phyloP scores from a whole-genome alignment of 2,329 filamentous ascomycete genomes.

The Tolypocladium sp. region DNA sequence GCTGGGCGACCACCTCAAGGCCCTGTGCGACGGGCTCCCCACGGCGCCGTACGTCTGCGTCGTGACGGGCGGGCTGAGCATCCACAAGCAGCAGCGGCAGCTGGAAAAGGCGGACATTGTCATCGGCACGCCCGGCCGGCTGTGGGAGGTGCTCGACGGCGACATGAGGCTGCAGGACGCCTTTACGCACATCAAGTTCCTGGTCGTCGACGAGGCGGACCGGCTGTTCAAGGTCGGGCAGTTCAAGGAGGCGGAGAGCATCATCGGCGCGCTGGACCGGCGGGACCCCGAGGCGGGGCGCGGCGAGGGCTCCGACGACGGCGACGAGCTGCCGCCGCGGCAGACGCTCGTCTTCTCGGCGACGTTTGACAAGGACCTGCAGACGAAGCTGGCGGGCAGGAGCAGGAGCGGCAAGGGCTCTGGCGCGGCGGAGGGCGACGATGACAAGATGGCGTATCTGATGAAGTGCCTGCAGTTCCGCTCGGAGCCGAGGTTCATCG shows the following conservation, averaged over 20 bases:
- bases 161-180: conserved; percentile 59
- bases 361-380: conserved; percentile 84
- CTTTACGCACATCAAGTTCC: conserved; percentile 66
- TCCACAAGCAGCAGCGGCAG: conserved; percentile 90
- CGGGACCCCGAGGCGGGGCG: conserved; percentile 55
- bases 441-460: conserved; percentile 86
- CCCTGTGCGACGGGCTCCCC: conserved; percentile 55
- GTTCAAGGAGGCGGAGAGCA: conserved; percentile 89
- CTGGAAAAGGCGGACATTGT: conserved; percentile 80
- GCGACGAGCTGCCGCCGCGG: conserved; percentile 37
- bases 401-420: conserved; percentile 29
- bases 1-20: conserved; percentile 71
- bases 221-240: conserved; percentile 84
- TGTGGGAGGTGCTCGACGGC: conserved; percentile 88
- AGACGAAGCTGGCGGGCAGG: conserved; percentile 83
- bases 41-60: conserved; percentile 69
- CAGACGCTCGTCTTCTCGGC: conserved; percentile 96
- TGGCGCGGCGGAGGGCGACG: conserved; percentile 42
- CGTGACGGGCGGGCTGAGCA: conserved; percentile 81
- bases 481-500: conserved; percentile 80
- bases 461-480: conserved; percentile 83
- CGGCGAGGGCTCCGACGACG: too few species aligned
- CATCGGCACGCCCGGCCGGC: conserved; percentile 81
- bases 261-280: conserved; percentile 70
- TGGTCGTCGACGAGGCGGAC: conserved; percentile 93